Conservation (phyloP, 768 basidiomycete genomes). For the Nidularia pulvinata region DNA sequence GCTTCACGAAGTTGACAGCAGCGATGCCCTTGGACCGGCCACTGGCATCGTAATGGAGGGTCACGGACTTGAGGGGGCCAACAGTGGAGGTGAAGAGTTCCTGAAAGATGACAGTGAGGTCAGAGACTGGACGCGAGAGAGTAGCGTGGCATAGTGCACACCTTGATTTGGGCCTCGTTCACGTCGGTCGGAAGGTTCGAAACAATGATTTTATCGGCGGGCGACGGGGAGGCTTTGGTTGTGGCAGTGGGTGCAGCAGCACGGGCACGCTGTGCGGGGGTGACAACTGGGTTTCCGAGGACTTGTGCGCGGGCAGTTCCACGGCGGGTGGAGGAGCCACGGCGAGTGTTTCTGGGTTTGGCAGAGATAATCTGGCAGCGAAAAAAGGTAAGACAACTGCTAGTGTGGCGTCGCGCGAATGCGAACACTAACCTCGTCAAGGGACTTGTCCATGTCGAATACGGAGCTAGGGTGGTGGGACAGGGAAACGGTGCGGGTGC, state of each 20-base stretch:
- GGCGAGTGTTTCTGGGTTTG: slow-evolving; percentile 52
- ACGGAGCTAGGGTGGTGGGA: slow-evolving; percentile 1
- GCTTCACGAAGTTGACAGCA: slow-evolving; percentile 80
- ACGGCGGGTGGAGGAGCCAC: slow-evolving; percentile 36
- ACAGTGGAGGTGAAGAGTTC: slow-evolving; percentile 93
- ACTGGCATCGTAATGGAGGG: slow-evolving; percentile 78
- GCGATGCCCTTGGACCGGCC: slow-evolving; percentile 94
- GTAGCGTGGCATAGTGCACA: slow-evolving; percentile 30
- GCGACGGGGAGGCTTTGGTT: slow-evolving; percentile 36
- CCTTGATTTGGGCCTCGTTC: slow-evolving; percentile 92
- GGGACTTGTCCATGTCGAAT: slow-evolving; percentile 73
- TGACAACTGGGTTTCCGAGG: slow-evolving; percentile 51
- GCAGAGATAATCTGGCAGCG: slow-evolving; percentile 62
- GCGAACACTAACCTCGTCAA: slow-evolving; percentile 66
- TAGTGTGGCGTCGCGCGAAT: slow-evolving; percentile 16
- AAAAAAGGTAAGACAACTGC: slow-evolving; percentile 14
- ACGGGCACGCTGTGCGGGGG: slow-evolving; percentile 54
- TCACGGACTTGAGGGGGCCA: slow-evolving; percentile 83
- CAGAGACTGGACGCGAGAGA: background rate
- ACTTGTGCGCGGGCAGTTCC: slow-evolving; percentile 54
- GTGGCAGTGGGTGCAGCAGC: slow-evolving; percentile 42
- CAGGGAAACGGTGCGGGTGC: slow-evolving; percentile 11
- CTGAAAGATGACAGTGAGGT: slow-evolving; percentile 35
- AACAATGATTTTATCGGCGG: slow-evolving; percentile 90
- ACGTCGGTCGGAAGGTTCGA: slow-evolving; percentile 94